Evolutionary conservation across 164 flowering plant species (phyloP).

Genomic region (Houttuynia cordata): DNA sequence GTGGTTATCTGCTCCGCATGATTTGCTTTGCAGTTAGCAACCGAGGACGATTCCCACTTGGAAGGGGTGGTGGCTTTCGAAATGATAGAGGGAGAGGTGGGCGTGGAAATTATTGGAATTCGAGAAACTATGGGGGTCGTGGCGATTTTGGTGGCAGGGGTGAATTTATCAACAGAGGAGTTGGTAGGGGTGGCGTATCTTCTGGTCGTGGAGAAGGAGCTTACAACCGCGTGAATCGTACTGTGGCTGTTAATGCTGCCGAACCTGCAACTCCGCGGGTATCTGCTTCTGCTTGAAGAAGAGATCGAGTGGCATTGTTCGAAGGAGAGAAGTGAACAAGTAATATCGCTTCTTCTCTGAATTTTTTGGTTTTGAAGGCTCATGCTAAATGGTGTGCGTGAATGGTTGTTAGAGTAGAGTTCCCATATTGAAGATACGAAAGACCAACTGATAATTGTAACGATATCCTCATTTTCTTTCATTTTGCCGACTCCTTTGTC

Average conservation of each 20-base stretch:
- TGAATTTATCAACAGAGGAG: slow-evolving; percentile 26
- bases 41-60: slow-evolving; percentile 30
- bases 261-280: slow-evolving; percentile 27
- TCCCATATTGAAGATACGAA: neutral
- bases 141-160: slow-evolving; percentile 26
- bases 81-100: slow-evolving; percentile 57
- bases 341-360: neutral
- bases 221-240: slow-evolving; percentile 33
- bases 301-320: neutral
- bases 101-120: slow-evolving; percentile 28
- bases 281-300: slow-evolving; percentile 31
- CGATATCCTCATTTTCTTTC: neutral
- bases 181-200: slow-evolving; percentile 23
- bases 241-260: slow-evolving; percentile 14
- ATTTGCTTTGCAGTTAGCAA: slow-evolving; percentile 22
- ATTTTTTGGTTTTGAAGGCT: neutral
- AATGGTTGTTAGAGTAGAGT: neutral
- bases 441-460: neutral
- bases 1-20: neutral
- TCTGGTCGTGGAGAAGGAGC: slow-evolving; percentile 35
- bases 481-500: neutral
- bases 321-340: neutral
- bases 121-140: slow-evolving; percentile 21
- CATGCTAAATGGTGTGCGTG: neutral
- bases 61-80: slow-evolving; percentile 35